Conservation (phyloP, 192 early-diverging fungal species). For the Mortierella antarctica region DNA sequence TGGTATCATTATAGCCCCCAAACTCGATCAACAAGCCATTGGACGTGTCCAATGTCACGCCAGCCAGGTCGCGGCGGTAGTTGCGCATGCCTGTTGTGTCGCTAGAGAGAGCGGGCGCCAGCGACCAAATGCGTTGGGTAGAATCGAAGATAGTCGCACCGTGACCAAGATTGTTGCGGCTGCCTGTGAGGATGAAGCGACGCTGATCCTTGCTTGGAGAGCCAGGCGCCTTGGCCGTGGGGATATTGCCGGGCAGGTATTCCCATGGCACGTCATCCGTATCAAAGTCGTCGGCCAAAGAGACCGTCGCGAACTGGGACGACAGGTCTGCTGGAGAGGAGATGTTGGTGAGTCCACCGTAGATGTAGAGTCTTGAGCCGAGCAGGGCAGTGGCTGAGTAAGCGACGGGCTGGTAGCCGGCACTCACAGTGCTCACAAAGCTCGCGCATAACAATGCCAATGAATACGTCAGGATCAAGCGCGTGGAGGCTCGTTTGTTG, state of each 20-base stretch:
- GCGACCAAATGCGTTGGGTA: constrained; percentile 3
- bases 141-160: constrained; percentile 22
- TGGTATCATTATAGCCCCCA: constrained; percentile 26
- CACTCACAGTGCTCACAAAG: not conserved
- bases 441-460: not conserved
- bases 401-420: constrained; percentile 13
- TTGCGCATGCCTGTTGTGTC: constrained; percentile 7
- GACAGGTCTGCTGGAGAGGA: constrained; percentile 4
- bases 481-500: not conserved
- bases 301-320: constrained; percentile 29
- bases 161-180: constrained; percentile 21
- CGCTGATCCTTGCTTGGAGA: constrained; percentile 7
- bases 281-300: constrained; percentile 14
- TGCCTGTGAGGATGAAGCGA: constrained; percentile 32
- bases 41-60: constrained; percentile 14
- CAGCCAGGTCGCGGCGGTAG: constrained; percentile 21
- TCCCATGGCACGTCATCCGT: constrained; percentile 26
- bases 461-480: not conserved
- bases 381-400: constrained; percentile 35
- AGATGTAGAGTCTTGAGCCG: constrained; percentile 22
- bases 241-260: constrained; percentile 18
- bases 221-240: constrained; percentile 26
- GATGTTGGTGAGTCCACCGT: constrained; percentile 27
- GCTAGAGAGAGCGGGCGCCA: constrained; percentile 11
- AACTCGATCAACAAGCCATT: constrained; percentile 22